A percentile compares a stretch with the other conserved stretches of the same genome.
These are phyloP conservation scores for Hydrangea macrophylla DNA, from an alignment of 148 eudicot genomes.

Conservation along the genomic window DNA sequence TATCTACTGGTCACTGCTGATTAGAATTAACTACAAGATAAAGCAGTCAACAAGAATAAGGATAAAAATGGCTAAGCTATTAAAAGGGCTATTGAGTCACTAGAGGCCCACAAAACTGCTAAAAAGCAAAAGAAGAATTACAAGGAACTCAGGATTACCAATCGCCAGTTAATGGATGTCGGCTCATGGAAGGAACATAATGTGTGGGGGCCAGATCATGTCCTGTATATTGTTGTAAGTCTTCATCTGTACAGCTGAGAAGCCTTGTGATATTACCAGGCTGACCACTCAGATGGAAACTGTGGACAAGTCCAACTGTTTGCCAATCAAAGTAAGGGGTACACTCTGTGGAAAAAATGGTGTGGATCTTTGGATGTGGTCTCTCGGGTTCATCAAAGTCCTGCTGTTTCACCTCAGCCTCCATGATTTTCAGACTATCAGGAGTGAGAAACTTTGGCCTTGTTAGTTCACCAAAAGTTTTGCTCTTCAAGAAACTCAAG, in stretches of 20 bases:
- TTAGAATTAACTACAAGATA: too few relatives aligned
- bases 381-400: constrained; percentile 37
- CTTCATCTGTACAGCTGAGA: constrained; percentile 95
- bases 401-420: constrained; percentile 28
- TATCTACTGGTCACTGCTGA: too few relatives aligned
- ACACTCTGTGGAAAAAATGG: constrained; percentile 90
- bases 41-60: neutral
- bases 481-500: constrained; percentile 77
- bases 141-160: constrained; percentile 42
- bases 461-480: constrained; percentile 68
- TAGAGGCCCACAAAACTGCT: neutral
- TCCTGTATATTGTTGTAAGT: constrained; percentile 71
- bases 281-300: constrained; percentile 84
- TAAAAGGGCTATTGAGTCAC: neutral
- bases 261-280: constrained; percentile 92
- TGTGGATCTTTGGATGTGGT: constrained; percentile 70
- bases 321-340: constrained; percentile 97
- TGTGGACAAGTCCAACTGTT: constrained; percentile 85
- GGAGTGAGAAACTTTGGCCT: constrained; percentile 59
- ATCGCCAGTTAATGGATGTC: constrained; percentile 87
- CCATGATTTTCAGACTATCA: constrained; percentile 38
- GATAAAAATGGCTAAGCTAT: neutral
- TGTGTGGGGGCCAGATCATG: constrained; percentile 92
- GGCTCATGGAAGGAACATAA: constrained; percentile 91
- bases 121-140: neutral